Evolutionary conservation across 441 rosid species (phyloP).

Genomic region (Populus tomentosa): DNA sequence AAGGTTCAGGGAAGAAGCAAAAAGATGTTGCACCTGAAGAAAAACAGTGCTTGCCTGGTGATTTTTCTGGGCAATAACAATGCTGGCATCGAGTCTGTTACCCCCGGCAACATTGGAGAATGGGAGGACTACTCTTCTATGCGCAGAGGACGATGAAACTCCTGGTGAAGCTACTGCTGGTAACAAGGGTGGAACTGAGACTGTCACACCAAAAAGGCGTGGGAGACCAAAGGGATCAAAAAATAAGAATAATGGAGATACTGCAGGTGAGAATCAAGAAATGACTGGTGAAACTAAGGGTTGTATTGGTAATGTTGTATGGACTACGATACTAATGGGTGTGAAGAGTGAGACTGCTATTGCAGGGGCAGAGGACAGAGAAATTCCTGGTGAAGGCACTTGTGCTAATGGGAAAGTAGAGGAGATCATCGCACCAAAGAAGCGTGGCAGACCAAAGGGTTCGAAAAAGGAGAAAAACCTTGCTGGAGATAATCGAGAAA

Average conservation of each 20-base stretch:
- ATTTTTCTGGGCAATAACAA: background rate
- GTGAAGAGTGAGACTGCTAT: constrained; percentile 3
- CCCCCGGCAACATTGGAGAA: constrained; percentile 3
- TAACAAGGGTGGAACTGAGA: background rate
- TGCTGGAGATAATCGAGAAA: background rate
- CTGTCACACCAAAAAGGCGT: constrained; percentile 10
- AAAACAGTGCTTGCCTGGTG: background rate
- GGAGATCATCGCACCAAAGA: background rate
- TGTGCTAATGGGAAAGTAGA: background rate
- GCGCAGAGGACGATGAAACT: constrained; percentile 8
- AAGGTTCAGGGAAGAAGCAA: constrained; percentile 4
- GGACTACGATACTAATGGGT: background rate
- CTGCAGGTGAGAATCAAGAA: constrained; percentile 1
- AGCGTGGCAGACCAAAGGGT: constrained; percentile 29
- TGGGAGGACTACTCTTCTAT: background rate
- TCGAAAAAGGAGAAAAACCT: constrained; percentile 9
- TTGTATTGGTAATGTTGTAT: background rate
- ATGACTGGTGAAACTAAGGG: background rate
- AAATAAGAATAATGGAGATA: constrained; percentile 6
- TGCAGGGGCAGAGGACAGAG: constrained; percentile 2
- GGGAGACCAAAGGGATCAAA: constrained; percentile 29
- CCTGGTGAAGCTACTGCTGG: background rate
- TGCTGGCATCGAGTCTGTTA: background rate
- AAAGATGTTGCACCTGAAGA: background rate
- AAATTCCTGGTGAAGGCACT: background rate